Evolutionary conservation across 2,329 filamentous ascomycete species (phyloP), one percentile per base, ranked within the genome.

Genomic region (Ophiocordyceps camponoti-floridani): DNA sequence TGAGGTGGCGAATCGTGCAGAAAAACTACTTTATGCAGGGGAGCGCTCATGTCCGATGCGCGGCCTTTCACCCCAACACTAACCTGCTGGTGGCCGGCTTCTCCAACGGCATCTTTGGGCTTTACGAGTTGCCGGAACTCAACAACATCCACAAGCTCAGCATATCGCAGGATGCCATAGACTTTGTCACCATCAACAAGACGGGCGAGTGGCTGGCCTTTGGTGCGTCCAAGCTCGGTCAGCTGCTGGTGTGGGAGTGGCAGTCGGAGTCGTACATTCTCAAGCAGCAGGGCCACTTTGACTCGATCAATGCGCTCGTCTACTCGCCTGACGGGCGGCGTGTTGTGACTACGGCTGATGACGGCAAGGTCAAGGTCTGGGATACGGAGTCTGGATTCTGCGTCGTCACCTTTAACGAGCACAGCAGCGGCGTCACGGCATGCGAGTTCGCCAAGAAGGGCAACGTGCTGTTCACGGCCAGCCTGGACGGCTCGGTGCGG

Each of bases 191-290:
- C 0, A 86, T 95, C 57, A 98, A 96, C 65, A 83, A 84, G 59
- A 84, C 82, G 30, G 91, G 91, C 44, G 89, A 96, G 65, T 98
- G 91, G 91, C 68, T 98, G 19, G 93, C 93, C 0, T 95, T 98
- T 60, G 91, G 89, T 13, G 91, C 93, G 0, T 94, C 91, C 2
- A 93, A 93, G 55, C 72, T 94, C 5, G 93, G 93, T 1, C 91
- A 98, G 58, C 70, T 98, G n/a, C 67, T 98, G 4, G 91, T 98
- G 4, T 98, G 91, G 91, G 91, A 98, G 61, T 98, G 93, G 88
- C 89, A 96, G 59, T 98, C 91, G 0, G 93, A 98, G 62, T 96
- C 89, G 6, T 98, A 98, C 61, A 93, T 98, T 47, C 69, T 98
- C 42, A 98, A 98, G 64, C 91, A 98, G 58, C 91, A 96, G 62